Percentiles rank a stretch among this genome's conserved stretches.
Evolutionary conservation across 495 filamentous ascomycete genomes (phyloP).

Genomic region (Hypoxylon lienhwacheense): DNA sequence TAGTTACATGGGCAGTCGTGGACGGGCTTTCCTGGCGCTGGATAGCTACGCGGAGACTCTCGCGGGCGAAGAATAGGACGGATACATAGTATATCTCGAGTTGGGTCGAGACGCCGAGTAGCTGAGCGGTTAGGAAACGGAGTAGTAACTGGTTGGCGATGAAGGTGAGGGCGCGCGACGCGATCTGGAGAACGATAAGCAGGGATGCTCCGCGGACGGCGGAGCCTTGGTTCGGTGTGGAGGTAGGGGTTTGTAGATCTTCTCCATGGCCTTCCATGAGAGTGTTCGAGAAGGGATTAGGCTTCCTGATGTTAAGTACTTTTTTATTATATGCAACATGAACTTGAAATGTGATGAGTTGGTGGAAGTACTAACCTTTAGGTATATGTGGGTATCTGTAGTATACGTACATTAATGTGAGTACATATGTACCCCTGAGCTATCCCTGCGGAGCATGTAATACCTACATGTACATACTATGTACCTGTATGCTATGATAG

Average conservation of each 20-base stretch:
- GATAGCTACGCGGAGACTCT: constrained; percentile 81
- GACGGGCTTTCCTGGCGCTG: constrained; percentile 66
- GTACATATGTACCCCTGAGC: no score
- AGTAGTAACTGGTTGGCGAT: constrained; percentile 85
- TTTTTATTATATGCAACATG: no score
- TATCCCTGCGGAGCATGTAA: no score
- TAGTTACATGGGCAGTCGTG: no score
- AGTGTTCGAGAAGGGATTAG: no score
- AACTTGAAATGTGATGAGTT: no score
- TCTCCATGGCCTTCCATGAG: background rate
- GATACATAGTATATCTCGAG: constrained; percentile 88
- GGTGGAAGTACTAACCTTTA: no score
- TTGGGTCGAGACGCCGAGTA: constrained; percentile 82
- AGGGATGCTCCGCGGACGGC: constrained; percentile 69
- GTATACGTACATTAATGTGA: no score
- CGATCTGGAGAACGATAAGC: constrained; percentile 82
- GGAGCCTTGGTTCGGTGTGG: constrained; percentile 29
- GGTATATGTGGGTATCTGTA: no score
- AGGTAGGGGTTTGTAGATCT: background rate
- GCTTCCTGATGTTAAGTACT: no score
- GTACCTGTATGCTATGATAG: no score
- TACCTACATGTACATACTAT: no score
- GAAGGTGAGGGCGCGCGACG: constrained; percentile 85
- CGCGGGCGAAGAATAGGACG: constrained; percentile 86
- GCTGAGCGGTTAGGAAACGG: constrained; percentile 78